These are phyloP conservation scores for Paecilomyces sp. DNA, from an alignment of 2,329 filamentous ascomycete genomes.

Conservation along the genomic window DNA sequence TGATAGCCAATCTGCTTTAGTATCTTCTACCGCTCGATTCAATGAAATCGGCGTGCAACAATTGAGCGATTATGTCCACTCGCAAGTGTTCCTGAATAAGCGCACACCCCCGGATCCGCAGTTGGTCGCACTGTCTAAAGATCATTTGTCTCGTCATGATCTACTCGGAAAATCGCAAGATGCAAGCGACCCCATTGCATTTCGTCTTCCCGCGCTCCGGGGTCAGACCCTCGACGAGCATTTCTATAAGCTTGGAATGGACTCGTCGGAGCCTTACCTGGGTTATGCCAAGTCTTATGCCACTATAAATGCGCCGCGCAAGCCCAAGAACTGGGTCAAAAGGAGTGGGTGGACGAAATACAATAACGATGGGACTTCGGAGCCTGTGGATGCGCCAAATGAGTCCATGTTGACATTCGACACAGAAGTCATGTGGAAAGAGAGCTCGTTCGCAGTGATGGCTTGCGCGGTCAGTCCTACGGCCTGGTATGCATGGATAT, in stretches of 20 bases:
- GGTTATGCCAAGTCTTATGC: constrained; percentile 68
- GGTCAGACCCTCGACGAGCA: constrained; percentile 85
- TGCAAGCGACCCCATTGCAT: constrained; percentile 65
- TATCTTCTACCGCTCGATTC: constrained; percentile 56
- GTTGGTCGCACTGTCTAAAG: constrained; percentile 69
- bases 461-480: constrained; percentile 85
- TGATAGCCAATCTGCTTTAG: constrained; percentile 11
- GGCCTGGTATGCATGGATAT: constrained; percentile 96
- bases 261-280: constrained; percentile 80
- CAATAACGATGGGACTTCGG: constrained; percentile 62
- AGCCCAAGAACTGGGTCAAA: constrained; percentile 65
- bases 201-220: constrained; percentile 74
- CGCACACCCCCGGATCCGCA: constrained; percentile 54
- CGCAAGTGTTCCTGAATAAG: constrained; percentile 67
- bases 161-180: constrained; percentile 87
- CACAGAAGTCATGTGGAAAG: constrained; percentile 93
- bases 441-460: constrained; percentile 90
- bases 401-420: constrained; percentile 85
- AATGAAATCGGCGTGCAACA: constrained; percentile 96
- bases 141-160: constrained; percentile 80
- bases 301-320: constrained; percentile 49
- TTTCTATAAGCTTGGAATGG: constrained; percentile 79
- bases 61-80: constrained; percentile 72
- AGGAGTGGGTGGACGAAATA: constrained; percentile 95
- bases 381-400: constrained; percentile 67